phyloP scores from a whole-genome alignment of 192 early-diverging fungal species.

The Coemansia interrupta region DNA sequence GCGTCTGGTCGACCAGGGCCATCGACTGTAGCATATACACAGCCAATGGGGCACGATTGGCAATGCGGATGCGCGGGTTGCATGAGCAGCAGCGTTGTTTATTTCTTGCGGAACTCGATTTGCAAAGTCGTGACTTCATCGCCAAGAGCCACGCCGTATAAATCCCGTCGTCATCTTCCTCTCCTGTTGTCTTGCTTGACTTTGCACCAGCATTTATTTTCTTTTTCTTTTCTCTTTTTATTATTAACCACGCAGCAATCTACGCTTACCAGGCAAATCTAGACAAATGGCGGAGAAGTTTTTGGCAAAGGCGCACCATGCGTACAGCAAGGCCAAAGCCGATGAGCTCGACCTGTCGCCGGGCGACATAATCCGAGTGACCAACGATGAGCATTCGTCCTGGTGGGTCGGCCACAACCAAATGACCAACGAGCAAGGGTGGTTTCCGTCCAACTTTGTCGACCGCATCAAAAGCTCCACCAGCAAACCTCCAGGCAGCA shows the following conservation, averaged over 20 bases:
- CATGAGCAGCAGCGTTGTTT: too few relatives aligned
- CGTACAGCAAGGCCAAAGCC: constrained; percentile 40
- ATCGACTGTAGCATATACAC: constrained; percentile 18
- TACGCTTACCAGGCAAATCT: constrained; percentile 2
- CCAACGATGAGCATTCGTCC: constrained; percentile 30
- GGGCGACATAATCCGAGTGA: constrained; percentile 33
- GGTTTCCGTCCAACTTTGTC: constrained; percentile 53
- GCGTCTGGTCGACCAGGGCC: constrained; percentile 34
- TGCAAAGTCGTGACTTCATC: too few relatives aligned
- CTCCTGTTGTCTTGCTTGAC: not conserved
- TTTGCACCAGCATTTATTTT: not conserved
- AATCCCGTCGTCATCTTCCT: not conserved
- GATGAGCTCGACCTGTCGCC: constrained; percentile 44
- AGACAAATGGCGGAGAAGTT: constrained; percentile 36
- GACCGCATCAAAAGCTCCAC: constrained; percentile 16
- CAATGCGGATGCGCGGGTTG: not conserved
- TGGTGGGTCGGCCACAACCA: constrained; percentile 48
- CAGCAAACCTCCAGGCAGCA: not conserved
- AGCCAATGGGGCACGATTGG: not conserved
- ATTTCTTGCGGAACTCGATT: too few relatives aligned
- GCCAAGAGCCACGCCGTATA: too few relatives aligned
- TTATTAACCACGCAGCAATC: not conserved
- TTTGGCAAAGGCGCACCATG: constrained; percentile 31
- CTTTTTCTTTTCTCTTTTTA: constrained; percentile 2
- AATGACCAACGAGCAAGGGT: constrained; percentile 32